Evolutionary conservation across 2,329 filamentous ascomycete genomes (phyloP), one percentile per base, ranked within the genome.

Genomic region (Clarireedia monteithiana): DNA sequence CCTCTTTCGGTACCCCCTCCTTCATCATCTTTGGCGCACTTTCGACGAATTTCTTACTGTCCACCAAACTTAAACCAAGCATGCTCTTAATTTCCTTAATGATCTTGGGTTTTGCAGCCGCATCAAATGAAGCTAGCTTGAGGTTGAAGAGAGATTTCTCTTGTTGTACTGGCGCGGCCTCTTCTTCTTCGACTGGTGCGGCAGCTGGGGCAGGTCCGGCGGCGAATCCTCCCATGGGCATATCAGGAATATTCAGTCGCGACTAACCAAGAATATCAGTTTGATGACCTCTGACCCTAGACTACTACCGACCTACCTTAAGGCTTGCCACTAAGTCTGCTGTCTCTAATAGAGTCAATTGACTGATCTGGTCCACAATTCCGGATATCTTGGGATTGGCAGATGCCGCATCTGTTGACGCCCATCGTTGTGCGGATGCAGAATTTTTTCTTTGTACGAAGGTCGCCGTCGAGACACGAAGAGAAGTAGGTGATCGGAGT

Each of bases 31-130:
- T 99, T 62, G 94, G 94, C 65, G 89, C 91, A 70, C 89, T 90
- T 81, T 99, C 94, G 64, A 99, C 94, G 69, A 99, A 99, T 80
- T 99, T 99, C 87, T 99, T 99, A 77, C 89, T 95, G 75, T 99
- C 94, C 66, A 99, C 95, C 77, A 99, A 81, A 72, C 89, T 95
- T 70, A 99, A 76, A 45, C 94, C 94, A 59, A 99, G 79, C 83
- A 99, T 81, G 69, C 84, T 85, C 85, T 99, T 99, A 78, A 99
- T 82, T 79, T 99, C 94, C 83, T 99, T 99, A 82, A 99, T 99
- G 68, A 99, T 80, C 87, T 99, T 99, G 68, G 95, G 91, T 81
- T 99, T 99, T 63, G 92, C 78, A 50, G 76, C 80, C 27, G 91
- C 80, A 53, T 99, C 95, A 72, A 97, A 95, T 38, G 86, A 87